Evolutionary conservation across 1,284 basidiomycete species (phyloP).

Genomic region (Peniophora sp.): DNA sequence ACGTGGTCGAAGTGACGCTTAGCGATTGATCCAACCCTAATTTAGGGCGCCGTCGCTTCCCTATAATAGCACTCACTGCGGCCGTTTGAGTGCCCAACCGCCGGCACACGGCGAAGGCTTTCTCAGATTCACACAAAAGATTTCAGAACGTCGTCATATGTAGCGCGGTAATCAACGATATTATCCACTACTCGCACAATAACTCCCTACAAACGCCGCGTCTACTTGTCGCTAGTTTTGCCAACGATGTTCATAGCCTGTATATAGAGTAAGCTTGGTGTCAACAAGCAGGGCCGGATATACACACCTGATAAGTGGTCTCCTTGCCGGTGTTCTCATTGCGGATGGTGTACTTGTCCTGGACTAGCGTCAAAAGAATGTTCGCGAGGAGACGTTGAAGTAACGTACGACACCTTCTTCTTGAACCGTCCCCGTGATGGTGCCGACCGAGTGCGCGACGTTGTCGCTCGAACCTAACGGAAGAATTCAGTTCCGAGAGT

Average conservation of each 20-base stretch:
- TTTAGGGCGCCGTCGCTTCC: too few relatives aligned
- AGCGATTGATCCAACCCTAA: too few relatives aligned
- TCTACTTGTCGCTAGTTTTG: neutral
- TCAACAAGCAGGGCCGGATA: neutral
- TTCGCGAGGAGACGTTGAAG: neutral
- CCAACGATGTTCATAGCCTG: neutral
- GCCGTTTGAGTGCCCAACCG: too few relatives aligned
- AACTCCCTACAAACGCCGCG: too few relatives aligned
- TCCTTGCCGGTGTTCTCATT: conserved; percentile 2
- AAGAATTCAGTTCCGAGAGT: neutral
- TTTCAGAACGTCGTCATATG: too few relatives aligned
- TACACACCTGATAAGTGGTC: conserved; percentile 1
- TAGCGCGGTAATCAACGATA: too few relatives aligned
- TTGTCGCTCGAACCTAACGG: neutral
- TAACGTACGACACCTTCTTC: neutral
- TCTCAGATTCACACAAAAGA: too few relatives aligned
- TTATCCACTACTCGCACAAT: too few relatives aligned
- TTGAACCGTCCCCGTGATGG: neutral
- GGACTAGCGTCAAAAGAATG: neutral
- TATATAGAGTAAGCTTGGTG: neutral
- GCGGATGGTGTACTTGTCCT: neutral
- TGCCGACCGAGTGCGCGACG: neutral
- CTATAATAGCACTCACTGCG: too few relatives aligned
- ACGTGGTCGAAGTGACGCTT: too few relatives aligned
- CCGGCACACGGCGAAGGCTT: too few relatives aligned